Base-by-base conservation (phyloP, 768 basidiomycete species). In the Auricularia auricula-judae region DNA sequence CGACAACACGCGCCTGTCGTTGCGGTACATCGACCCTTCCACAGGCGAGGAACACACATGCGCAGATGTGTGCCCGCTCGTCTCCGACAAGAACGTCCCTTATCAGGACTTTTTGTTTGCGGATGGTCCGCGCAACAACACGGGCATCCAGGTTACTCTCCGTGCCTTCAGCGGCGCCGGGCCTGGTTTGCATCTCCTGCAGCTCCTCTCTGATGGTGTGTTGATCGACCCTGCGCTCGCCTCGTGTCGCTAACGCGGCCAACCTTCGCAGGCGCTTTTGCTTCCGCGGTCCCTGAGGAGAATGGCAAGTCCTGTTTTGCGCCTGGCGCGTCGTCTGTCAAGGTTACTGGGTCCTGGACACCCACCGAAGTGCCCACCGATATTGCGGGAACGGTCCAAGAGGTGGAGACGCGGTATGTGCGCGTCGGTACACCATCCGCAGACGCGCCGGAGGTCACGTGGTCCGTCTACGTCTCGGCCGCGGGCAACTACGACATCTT, bases 51-150 rank as follows among this genome's bases (percentile, higher is more conserved):
- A 88, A 68, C 74, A 78, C 67, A 91, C 92, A 0, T 99, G 97
- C 75, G 79, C 86, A 8, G 76, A 81, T 62, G 76, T 79, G 23
- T 99, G 97, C 73, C 92, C 94, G 0, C 80, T 99, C 47, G 84
- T 85, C 3, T 85, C 85, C 56, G 84, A 97, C 72, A 73, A 89
- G 2, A 81, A 84, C 11, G 75, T 98, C 64, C 81, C 84, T 1
- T 98, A 93, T 72, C 94, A 98, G 74, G 97, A 99, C 74, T 99
- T 97, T 77, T 76, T 97, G 51, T 98, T 98, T 73, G 74, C 80
- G 61, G 72, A 71, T 34, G 72, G 74, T 7, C 74, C 82, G 4
- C 72, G 83, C 39, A 76, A 79, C n/a, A 83, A 98, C 69, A 97
- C 94, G 4, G 97, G 97, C 61, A 84, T 97, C 66, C 88, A 95